Conservation (phyloP, 129 eudicot species). For the Scalesia atractyloides region DNA sequence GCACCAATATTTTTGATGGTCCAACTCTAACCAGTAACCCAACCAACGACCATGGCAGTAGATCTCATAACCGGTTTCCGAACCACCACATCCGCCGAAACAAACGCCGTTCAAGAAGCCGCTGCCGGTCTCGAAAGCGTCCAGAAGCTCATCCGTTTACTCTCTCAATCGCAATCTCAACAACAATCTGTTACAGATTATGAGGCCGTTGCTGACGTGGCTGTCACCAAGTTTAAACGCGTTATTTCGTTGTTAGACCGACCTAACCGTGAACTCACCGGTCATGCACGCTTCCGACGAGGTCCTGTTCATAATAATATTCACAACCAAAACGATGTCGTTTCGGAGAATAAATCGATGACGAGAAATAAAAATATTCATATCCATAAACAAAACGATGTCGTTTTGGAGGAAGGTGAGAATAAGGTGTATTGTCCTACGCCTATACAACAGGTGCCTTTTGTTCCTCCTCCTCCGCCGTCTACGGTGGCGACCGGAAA, state of each 20-base stretch:
- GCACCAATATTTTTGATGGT: background rate
- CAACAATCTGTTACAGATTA: slow-evolving; percentile 39
- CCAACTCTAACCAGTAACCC: background rate
- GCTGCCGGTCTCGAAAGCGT: slow-evolving; percentile 87
- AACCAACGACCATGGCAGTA: slow-evolving; percentile 51
- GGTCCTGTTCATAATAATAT: slow-evolving; percentile 42
- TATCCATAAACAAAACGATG: background rate
- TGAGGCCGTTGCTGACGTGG: slow-evolving; percentile 64
- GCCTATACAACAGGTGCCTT: slow-evolving; percentile 76
- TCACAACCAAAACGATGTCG: slow-evolving; percentile 1
- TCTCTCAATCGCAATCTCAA: slow-evolving; percentile 44
- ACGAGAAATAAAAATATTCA: too few species aligned
- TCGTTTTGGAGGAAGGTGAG: slow-evolving; percentile 30
- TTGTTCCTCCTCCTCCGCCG: slow-evolving; percentile 24
- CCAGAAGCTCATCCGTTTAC: slow-evolving; percentile 52
- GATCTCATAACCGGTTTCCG: slow-evolving; percentile 60
- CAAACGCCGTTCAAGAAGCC: slow-evolving; percentile 67
- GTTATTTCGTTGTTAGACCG: slow-evolving; percentile 74
- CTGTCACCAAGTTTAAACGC: slow-evolving; percentile 65
- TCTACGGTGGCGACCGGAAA: background rate
- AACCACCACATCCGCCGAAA: slow-evolving; percentile 43
- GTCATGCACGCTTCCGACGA: slow-evolving; percentile 91
- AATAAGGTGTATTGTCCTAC: slow-evolving; percentile 69
- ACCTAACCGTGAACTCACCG: slow-evolving; percentile 52
- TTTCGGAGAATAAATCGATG: too few species aligned